Evolutionary conservation across 2,329 filamentous ascomycete genomes (phyloP), one percentile per base, ranked within the genome.

Genomic region (Pseudogymnoascus sp.): DNA sequence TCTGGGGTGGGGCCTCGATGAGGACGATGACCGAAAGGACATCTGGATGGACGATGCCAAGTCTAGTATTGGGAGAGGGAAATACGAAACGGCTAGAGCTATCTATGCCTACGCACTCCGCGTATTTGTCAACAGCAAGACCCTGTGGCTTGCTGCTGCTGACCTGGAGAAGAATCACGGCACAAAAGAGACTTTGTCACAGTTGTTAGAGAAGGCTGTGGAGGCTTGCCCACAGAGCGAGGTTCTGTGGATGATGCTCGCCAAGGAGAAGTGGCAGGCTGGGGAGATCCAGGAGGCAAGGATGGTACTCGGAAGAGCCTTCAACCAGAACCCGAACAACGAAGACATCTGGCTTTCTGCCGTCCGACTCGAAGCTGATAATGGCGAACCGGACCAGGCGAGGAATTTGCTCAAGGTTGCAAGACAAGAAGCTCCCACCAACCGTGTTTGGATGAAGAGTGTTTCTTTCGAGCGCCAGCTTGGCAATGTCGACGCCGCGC

Each of bases 341-440:
- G 94, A 99, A 75, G 92, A 97, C 73, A 97, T 99, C 67, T 99
- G 94, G 89, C 86, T 97, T 58, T 90, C 92, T 14, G 94, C 94
- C 52, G 94, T 99, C 67, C 96, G 97, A 74, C 85, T 99, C 31
- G 94, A 99, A 76, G 91, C 94, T 0, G 92, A 97, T 71, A 93
- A 91, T 65, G 84, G 87, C 45, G 86, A 96, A 70, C 87, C 85
- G 41, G 89, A 92, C 38, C 86, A 94, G 72, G 94, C 94, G 0
- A 83, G 92, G 49, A 84, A 89, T 65, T 84, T 99, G 23, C 82
- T 99, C 39, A 84, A 86, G 61, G 89, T 89, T 11, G 94, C 94
- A 21, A 86, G 94, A 62, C 85, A 90, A 63, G 89, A 96, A 74
- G 92, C 94, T 1, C 91, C 92, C 1, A 99, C 94, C 0, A 94